Evolutionary conservation across 169 alveolate genomes (phyloP), one percentile per base, ranked within the genome.

Genomic region (Cryptosporidium viatorum): DNA sequence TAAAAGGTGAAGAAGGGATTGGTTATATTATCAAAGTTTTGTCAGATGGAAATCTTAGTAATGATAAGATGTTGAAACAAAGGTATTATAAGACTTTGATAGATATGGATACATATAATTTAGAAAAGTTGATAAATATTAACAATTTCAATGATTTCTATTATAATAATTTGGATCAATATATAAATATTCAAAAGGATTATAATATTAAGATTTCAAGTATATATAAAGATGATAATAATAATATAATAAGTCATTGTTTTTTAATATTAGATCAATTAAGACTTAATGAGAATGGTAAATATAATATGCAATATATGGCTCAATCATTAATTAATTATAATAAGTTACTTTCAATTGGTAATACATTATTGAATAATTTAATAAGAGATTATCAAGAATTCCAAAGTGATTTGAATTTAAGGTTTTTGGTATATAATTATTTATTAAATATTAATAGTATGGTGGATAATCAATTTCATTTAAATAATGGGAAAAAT

Each of bases 31-130:
- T 80, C 23, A 80, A 80, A 8, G 3, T 60, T 4, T 33, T 80
- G 31, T 62, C 75, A n/a, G 87, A 80, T 45, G 31, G 5, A 4
- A 43, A 26, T 1, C 48, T 41, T 41, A 45, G 35, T 7, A 39
- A 41, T 31, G 29, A 65, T n/a, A 80, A 80, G 26, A 80, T 80
- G 87, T 16, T 60, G 26, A 80, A 80, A 80, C 87, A 65, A n/a
- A 80, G 87, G 26, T 43, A 65, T 16, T 80, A 80, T 65, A 58
- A 39, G 52, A 62, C 67, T 8, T 45, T 80, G 1, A 80, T 80
- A 14, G 87, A 80, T 14, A 65, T 10, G 35, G 75, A 55, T 62
- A 65, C 55, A 12, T 59, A 80, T 62, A 43, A 48, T 45, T 41
- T 80, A 23, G 33, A 35, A 1, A 62, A 45, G 2, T 48, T 80